Conservation (phyloP, 1,139 yeast species). For the Geotrichum citri-aurantii region DNA sequence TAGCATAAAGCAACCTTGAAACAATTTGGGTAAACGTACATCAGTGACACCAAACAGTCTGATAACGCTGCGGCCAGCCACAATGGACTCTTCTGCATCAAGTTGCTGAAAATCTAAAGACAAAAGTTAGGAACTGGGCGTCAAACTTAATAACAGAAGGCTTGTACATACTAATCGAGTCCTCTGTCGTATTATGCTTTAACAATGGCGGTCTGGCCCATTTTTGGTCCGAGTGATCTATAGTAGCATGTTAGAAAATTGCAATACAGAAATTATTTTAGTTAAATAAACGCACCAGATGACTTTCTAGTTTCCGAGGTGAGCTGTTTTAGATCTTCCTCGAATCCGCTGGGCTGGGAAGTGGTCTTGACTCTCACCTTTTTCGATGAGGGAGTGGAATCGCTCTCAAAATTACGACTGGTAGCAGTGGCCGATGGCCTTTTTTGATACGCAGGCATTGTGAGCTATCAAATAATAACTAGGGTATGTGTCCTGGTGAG, state of each 20-base stretch:
- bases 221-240: slow-evolving; percentile 40
- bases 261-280: background rate
- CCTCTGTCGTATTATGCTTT: slow-evolving; percentile 43
- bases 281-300: slow-evolving; percentile 17
- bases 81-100: slow-evolving; percentile 78
- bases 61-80: slow-evolving; percentile 49
- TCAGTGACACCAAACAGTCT: slow-evolving; percentile 89
- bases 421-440: slow-evolving; percentile 6
- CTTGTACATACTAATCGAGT: slow-evolving; percentile 41
- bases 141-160: background rate
- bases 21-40: slow-evolving; percentile 16
- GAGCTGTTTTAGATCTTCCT: slow-evolving; percentile 44
- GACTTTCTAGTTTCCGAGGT: slow-evolving; percentile 34
- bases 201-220: slow-evolving; percentile 60
- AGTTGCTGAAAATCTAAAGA: slow-evolving; percentile 68
- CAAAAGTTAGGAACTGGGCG: background rate
- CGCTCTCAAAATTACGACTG: background rate
- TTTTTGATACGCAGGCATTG: slow-evolving; percentile 11
- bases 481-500: background rate
- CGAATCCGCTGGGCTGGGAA: slow-evolving; percentile 38
- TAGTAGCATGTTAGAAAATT: slow-evolving; percentile 2
- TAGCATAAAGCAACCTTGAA: background rate
- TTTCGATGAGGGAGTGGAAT: background rate
- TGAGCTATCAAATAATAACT: background rate
- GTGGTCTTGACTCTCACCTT: slow-evolving; percentile 10